A percentile compares a stretch with the other conserved stretches of the same genome.
Evolutionary conservation across 1,284 basidiomycete species (phyloP).

Genomic region (Psilocybe mexicana): DNA sequence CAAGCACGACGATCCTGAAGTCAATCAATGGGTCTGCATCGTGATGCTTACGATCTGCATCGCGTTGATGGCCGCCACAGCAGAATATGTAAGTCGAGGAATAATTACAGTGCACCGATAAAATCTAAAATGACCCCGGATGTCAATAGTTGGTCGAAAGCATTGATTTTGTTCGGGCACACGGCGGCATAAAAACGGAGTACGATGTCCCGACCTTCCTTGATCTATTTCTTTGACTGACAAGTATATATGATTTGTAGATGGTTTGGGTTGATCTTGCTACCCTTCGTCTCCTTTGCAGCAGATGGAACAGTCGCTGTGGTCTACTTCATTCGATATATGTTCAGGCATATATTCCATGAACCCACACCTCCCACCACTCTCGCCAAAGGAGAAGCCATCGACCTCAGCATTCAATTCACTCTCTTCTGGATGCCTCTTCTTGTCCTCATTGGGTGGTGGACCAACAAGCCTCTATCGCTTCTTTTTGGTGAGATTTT

Average conservation of each 20-base stretch:
- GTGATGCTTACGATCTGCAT: constrained; percentile 52
- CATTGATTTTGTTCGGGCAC: constrained; percentile 52
- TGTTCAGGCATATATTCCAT: constrained; percentile 35
- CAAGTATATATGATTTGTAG: constrained; percentile 28
- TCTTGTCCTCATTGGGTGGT: constrained; percentile 61
- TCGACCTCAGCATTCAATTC: constrained; percentile 70
- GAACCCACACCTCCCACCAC: constrained; percentile 43
- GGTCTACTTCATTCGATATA: constrained; percentile 47
- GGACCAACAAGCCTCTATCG: constrained; percentile 50
- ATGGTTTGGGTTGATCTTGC: constrained; percentile 70
- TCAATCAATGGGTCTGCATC: constrained; percentile 62
- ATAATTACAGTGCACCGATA: background rate
- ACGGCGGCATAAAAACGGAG: constrained; percentile 47
- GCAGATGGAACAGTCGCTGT: constrained; percentile 63
- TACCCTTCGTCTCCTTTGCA: constrained; percentile 69
- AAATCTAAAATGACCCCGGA: background rate
- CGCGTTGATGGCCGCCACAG: constrained; percentile 62
- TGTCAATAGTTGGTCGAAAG: constrained; percentile 56
- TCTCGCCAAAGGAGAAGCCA: constrained; percentile 58
- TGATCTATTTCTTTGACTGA: background rate
- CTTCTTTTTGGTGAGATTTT: constrained; percentile 51
- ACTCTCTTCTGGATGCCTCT: constrained; percentile 68
- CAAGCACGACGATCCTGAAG: constrained; percentile 47
- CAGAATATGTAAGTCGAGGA: constrained; percentile 55
- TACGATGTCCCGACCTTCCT: constrained; percentile 27